Conservation (phyloP, 306 rosid genomes). For the Crotalaria pallida region DNA sequence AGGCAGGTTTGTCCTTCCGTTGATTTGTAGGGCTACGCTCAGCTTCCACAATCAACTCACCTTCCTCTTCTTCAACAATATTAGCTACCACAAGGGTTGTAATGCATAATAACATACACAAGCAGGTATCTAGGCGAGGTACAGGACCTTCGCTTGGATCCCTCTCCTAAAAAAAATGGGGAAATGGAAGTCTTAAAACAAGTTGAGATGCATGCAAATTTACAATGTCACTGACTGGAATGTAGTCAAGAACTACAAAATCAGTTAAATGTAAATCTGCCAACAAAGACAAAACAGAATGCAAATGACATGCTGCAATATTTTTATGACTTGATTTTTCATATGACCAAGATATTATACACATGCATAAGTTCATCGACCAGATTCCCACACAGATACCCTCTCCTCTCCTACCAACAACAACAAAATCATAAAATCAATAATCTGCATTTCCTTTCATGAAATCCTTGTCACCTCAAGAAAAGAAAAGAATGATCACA, state of each 20-base stretch:
- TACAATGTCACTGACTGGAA: neutral
- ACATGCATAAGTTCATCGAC: neutral
- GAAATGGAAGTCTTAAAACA: neutral
- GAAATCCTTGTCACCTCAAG: neutral
- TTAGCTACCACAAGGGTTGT: constrained; percentile 72
- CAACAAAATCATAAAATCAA: neutral
- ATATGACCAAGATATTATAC: neutral
- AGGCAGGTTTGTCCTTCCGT: constrained; percentile 53
- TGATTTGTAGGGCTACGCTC: constrained; percentile 52
- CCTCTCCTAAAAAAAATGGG: constrained; percentile 60
- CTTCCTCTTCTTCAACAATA: constrained; percentile 94
- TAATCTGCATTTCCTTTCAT: neutral
- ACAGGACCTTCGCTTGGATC: constrained; percentile 94
- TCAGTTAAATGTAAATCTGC: constrained; percentile 8
- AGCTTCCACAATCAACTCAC: constrained; percentile 61
- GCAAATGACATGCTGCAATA: constrained; percentile 1
- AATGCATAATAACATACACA: constrained; percentile 81
- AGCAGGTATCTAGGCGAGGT: constrained; percentile 93
- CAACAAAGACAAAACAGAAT: neutral
- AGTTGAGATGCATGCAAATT: constrained; percentile 18
- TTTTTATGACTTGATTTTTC: neutral
- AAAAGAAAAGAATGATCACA: neutral
- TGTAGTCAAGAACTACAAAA: neutral
- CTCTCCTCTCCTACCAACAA: neutral
- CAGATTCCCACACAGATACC: neutral